A percentile compares a stretch with the other conserved stretches of the same genome.
phyloP scores from a whole-genome alignment of 768 basidiomycete genomes.

The Rossbeevera mucosa region DNA sequence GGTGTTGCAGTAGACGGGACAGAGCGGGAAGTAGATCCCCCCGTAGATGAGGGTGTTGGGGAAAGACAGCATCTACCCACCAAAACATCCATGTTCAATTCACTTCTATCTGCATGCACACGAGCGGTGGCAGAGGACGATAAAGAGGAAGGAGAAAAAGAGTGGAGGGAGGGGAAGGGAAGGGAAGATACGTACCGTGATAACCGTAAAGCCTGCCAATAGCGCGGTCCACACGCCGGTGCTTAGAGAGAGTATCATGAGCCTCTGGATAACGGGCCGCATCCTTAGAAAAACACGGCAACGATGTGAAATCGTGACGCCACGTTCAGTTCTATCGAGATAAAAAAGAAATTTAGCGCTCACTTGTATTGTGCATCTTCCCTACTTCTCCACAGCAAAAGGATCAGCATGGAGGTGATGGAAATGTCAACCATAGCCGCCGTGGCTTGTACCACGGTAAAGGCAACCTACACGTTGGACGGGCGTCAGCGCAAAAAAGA shows the following conservation, averaged over 20 bases:
- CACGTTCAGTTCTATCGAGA: neutral
- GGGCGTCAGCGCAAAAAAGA: neutral
- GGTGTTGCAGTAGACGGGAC: slow-evolving; percentile 31
- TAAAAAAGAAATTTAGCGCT: neutral
- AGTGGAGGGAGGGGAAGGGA: neutral
- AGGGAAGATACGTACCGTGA: slow-evolving; percentile 6
- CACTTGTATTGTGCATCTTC: slow-evolving; percentile 13
- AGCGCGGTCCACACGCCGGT: slow-evolving; percentile 17
- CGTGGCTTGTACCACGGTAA: slow-evolving; percentile 3
- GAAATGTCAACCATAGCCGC: slow-evolving; percentile 12
- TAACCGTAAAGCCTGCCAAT: slow-evolving; percentile 10
- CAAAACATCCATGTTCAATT: neutral
- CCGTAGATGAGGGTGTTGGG: slow-evolving; percentile 16
- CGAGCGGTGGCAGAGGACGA: neutral
- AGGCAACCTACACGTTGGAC: slow-evolving; percentile 5
- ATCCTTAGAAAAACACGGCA: slow-evolving; percentile 6
- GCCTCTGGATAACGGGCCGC: slow-evolving; percentile 14
- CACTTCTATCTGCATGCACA: neutral
- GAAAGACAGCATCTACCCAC: slow-evolving; percentile 10
- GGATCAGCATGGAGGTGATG: slow-evolving; percentile 11
- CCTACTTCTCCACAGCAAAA: slow-evolving; percentile 14
- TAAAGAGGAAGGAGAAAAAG: neutral
- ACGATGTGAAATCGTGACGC: neutral
- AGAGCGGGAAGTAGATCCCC: slow-evolving; percentile 26
- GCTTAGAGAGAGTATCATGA: slow-evolving; percentile 12